These are phyloP conservation scores for Sporothrix humicola DNA, from an alignment of 2,329 filamentous ascomycete species.

Conservation along the genomic window DNA sequence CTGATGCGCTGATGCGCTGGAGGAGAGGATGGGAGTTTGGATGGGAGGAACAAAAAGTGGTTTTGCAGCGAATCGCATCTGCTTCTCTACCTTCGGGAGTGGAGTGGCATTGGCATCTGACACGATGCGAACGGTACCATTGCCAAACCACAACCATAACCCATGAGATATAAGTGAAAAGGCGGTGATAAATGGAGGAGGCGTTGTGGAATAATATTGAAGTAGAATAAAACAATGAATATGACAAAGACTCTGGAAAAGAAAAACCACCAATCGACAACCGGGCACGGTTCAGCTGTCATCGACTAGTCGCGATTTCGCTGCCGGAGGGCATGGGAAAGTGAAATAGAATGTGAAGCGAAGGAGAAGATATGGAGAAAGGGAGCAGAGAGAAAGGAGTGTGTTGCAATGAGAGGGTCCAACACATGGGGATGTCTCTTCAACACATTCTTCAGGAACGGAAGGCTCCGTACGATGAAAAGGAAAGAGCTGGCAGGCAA, in stretches of 20 bases:
- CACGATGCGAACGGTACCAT: constrained; percentile 3
- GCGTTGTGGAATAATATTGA: background rate
- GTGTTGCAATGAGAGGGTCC: background rate
- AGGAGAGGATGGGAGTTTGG: background rate
- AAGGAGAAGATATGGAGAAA: constrained; percentile 11
- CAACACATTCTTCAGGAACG: constrained; percentile 2
- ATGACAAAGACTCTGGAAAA: background rate
- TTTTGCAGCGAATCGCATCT: constrained; percentile 6
- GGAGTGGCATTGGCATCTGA: constrained; percentile 15
- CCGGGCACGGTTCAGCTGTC: constrained; percentile 2
- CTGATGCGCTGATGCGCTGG: background rate
- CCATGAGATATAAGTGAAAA: background rate
- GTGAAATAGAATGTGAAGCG: constrained; percentile 2
- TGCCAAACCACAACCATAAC: background rate
- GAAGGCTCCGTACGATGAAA: background rate
- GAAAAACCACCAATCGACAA: constrained; percentile 7
- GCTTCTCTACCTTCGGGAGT: background rate
- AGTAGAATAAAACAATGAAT: background rate
- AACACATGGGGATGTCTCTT: background rate
- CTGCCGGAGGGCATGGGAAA: background rate
- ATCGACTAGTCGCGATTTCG: background rate
- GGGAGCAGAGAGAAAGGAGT: background rate
- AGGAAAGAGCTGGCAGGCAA: background rate
- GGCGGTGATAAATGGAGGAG: background rate
- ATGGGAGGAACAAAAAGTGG: background rate